Conservation (phyloP, 108 stramenopile species). For the Skeletonema menzelii region DNA sequence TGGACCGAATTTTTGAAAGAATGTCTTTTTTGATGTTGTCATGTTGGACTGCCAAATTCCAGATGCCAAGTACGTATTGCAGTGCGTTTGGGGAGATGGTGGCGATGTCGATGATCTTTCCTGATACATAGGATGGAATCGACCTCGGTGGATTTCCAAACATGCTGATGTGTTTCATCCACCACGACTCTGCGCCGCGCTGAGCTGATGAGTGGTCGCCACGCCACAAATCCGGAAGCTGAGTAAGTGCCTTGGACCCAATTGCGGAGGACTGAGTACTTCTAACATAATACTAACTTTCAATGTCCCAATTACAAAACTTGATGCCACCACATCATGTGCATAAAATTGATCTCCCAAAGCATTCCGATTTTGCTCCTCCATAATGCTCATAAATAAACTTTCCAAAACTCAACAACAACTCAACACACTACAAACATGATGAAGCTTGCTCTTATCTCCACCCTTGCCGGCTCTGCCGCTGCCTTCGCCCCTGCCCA, state of each 20-base stretch:
- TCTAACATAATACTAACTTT: not conserved
- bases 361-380: not conserved
- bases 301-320: not conserved
- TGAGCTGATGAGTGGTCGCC: not conserved
- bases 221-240: not conserved
- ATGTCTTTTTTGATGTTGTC: slow-evolving; percentile 3
- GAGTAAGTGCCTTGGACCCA: not conserved
- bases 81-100: not conserved
- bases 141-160: not conserved
- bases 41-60: not conserved
- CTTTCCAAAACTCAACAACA: not conserved
- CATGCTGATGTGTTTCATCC: not conserved
- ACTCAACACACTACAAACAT: slow-evolving; percentile 8
- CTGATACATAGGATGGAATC: not conserved
- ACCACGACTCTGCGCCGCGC: not conserved
- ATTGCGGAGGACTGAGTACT: not conserved
- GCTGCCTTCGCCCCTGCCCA: slow-evolving; percentile 45
- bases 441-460: slow-evolving; percentile 39
- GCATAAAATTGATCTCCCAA: not conserved
- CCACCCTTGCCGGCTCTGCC: slow-evolving; percentile 42
- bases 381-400: not conserved
- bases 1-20: slow-evolving; percentile 21
- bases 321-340: not conserved
- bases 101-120: not conserved
- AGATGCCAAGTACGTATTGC: not conserved